Evolutionary conservation across 257 asterid genomes (phyloP).

Genomic region (Fraxinus quadrangulata): DNA sequence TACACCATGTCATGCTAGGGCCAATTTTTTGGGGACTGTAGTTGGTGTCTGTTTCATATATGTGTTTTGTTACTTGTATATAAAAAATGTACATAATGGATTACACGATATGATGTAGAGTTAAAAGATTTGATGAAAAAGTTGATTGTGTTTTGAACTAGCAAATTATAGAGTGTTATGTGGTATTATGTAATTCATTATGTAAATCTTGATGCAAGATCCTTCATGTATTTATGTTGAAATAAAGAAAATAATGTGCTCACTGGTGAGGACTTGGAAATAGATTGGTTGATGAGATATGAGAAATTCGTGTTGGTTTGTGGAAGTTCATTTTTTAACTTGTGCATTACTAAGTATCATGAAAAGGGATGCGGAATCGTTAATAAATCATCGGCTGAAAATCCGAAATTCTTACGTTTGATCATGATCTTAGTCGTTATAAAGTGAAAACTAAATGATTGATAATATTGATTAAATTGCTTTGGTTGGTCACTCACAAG

Average conservation of each 20-base stretch:
- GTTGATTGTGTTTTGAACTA: too few relatives aligned
- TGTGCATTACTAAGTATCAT: not conserved
- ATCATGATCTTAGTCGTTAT: not conserved
- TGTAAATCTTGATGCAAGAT: too few relatives aligned
- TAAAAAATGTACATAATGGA: too few relatives aligned
- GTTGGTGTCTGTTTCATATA: not conserved
- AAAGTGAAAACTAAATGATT: not conserved
- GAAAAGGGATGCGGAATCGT: not conserved
- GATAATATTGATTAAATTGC: not conserved
- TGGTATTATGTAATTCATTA: too few relatives aligned
- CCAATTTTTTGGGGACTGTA: not conserved
- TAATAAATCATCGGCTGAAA: not conserved
- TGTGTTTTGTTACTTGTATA: too few relatives aligned
- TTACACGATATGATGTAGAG: too few relatives aligned
- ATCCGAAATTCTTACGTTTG: not conserved
- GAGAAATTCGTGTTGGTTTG: not conserved
- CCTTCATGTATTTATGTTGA: not conserved
- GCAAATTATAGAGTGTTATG: too few relatives aligned
- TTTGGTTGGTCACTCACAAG: not conserved
- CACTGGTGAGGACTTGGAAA: not conserved
- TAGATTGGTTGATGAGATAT: not conserved
- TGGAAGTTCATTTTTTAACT: not conserved
- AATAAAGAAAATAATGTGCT: not conserved
- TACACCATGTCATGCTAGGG: not conserved
- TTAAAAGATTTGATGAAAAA: too few relatives aligned